Evolutionary conservation across 2,329 filamentous ascomycete genomes (phyloP).

Genomic region (Penicillium verrucosum): DNA sequence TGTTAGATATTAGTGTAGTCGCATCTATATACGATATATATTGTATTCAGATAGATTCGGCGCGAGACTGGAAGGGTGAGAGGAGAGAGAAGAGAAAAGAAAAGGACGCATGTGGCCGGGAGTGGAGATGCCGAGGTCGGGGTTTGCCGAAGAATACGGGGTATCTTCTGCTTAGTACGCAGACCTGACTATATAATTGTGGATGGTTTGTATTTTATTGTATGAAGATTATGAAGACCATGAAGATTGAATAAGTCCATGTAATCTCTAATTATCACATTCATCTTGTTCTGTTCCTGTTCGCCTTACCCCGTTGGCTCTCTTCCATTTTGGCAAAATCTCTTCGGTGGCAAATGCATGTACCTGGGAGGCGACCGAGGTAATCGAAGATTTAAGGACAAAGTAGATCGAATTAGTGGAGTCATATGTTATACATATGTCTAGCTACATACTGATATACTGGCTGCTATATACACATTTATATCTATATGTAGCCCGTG

Average conservation of each 20-base stretch:
- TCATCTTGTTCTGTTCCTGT: background rate
- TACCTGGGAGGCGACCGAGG: conserved; percentile 4
- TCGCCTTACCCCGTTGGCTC: background rate
- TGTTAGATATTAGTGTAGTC: conserved; percentile 27
- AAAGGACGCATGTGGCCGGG: conserved; percentile 25
- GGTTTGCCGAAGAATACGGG: conserved; percentile 16
- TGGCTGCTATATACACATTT: background rate
- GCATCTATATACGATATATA: conserved; percentile 24
- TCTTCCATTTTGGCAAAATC: conserved; percentile 9
- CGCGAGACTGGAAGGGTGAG: conserved; percentile 6
- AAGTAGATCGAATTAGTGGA: background rate
- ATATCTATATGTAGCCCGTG: background rate
- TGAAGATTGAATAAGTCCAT: background rate
- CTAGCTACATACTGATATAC: background rate
- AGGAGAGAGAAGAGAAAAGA: conserved; percentile 10
- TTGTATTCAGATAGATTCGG: background rate
- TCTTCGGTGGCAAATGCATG: conserved; percentile 19
- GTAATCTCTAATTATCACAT: background rate
- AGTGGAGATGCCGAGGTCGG: conserved; percentile 29
- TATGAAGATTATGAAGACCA: background rate
- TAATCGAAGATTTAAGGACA: background rate
- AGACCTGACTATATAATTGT: background rate
- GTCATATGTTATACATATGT: background rate
- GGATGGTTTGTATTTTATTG: background rate
- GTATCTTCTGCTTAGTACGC: background rate